Base-by-base conservation (phyloP, 2,329 filamentous ascomycete species). In the Arachnopeziza araneosa region DNA sequence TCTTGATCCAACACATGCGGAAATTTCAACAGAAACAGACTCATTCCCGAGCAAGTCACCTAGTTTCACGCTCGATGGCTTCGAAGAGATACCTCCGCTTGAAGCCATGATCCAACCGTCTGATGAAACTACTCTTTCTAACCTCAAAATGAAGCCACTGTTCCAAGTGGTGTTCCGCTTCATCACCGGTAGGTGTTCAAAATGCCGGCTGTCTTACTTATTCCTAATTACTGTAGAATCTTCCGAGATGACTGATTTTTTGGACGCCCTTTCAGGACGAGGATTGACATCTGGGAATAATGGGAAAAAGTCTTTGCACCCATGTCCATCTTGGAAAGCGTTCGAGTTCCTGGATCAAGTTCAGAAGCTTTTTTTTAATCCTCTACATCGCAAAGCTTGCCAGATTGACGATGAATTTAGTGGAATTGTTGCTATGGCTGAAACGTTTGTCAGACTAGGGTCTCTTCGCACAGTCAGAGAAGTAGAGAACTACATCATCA, bases 401-500 rank as follows among this genome's bases (percentile, higher is more conserved):
- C 51, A 58, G 32, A 50, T 55, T 51, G 55, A 57, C 48, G 26
- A 55, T 17, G 54, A 21, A 44, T 60, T 60, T 48, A n/a, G 52
- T 49, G 59, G 59, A 21, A 60, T 60, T 12, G 24, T 60, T 52
- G 52, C 59, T 17, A 60, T 60, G 59, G 55, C 59, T 22, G 59
- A 60, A 32, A 58, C 30, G 17, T 60, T 60, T 32, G 55, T 60
- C 48, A 54, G 49, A 44, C 50, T 60, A 23, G 59, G 59, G 12
- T 48, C 22, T 55, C 44, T 60, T 51, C 59, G 57, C 21, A 60
- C 50, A 14, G 59, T 60, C 23, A 57, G 59, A 49, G 59, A 60
- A 58, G 55, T 60, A 50, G 59, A 60, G 52, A 52, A 60, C 44
- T 60, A 60, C 48, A 60, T 60, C 24, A 60, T 60, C 50, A 23